These are phyloP conservation scores for Alternaria dauci DNA, from an alignment of 2,329 filamentous ascomycete species.

Conservation along the genomic window DNA sequence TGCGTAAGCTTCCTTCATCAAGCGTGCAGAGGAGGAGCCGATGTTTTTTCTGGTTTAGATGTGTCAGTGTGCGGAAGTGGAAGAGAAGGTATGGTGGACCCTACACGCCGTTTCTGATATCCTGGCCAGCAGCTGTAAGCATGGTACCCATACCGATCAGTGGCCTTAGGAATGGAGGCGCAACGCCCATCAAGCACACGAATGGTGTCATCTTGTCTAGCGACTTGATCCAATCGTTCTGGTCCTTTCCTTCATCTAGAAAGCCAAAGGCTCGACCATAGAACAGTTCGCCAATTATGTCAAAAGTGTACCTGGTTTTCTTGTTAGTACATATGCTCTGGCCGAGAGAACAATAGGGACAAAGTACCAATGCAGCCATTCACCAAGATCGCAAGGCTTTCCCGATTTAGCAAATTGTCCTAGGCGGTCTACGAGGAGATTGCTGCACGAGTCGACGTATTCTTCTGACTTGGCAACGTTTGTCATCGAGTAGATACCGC, in stretches of 20 bases:
- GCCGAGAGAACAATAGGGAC: neutral
- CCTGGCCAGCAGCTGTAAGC: neutral
- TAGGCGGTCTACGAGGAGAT: neutral
- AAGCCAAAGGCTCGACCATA: conserved; percentile 29
- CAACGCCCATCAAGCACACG: conserved; percentile 17
- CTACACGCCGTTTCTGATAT: neutral
- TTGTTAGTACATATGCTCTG: neutral
- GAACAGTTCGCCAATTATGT: conserved; percentile 27
- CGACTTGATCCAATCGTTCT: conserved; percentile 28
- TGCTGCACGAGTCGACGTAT: neutral
- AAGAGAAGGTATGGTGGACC: neutral
- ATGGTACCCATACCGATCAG: conserved; percentile 2
- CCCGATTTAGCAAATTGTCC: neutral
- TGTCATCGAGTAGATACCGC: neutral
- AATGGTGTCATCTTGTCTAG: conserved; percentile 49
- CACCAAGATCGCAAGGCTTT: neutral
- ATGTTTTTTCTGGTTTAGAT: conserved; percentile 25
- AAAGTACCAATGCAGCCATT: neutral
- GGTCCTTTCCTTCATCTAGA: conserved; percentile 26
- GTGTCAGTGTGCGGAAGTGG: neutral
- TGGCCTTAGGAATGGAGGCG: conserved; percentile 17
- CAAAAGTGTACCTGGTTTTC: conserved; percentile 29
- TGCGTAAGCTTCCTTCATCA: conserved; percentile 9
- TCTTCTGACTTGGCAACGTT: neutral
- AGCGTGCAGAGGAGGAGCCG: neutral